Evolutionary conservation across 768 basidiomycete species (phyloP), one percentile per base, ranked within the genome.

Genomic region (Amanita jacksonii): DNA sequence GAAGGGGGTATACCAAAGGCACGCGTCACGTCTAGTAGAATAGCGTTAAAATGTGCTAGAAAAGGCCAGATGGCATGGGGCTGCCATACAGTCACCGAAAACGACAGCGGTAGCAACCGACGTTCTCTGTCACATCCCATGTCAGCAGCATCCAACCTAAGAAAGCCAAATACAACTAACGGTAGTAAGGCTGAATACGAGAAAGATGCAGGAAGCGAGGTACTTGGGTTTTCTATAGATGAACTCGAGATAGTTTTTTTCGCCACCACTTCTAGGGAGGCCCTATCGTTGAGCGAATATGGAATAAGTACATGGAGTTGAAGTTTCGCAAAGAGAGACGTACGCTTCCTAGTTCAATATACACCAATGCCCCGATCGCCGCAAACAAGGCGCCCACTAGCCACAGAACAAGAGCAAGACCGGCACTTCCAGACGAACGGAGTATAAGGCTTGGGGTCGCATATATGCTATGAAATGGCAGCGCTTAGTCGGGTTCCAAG

Each of bases 281-380:
- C 70, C 79, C 77, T 67, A 33, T 32, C 7, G 12, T 28, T 28
- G 12, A 28, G 7, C 6, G 6, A 28, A 28, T 6, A 6, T 6
- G 6, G 6, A 12, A 28, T 28, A 12, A 28, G 27, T 28, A 12
- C 12, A 28, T 12, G 27, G 27, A 28, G n/a, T 28, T 12, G 27
- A 12, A 28, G 6, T 6, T 6, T 6, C n/a, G 39, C 4, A 9
- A 24, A n/a, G 10, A 36, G 25, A 36, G 42, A 48, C 69, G 51
- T 47, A 83, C 81, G 18, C 82, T 84, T 16, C 83, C 83, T n/a
- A 83, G 68, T 54, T 84, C 84, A 12, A 85, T 68, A 50, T 77
- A 86, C 3, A 85, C 82, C 0, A 74, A 69, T 2, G 81, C 81
- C 3, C 84, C 84, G 32, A 73, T 70, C 0, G 73, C 68, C 1